phyloP scores from a whole-genome alignment of 2,329 filamentous ascomycete genomes.

The Fusarium goolgardi region DNA sequence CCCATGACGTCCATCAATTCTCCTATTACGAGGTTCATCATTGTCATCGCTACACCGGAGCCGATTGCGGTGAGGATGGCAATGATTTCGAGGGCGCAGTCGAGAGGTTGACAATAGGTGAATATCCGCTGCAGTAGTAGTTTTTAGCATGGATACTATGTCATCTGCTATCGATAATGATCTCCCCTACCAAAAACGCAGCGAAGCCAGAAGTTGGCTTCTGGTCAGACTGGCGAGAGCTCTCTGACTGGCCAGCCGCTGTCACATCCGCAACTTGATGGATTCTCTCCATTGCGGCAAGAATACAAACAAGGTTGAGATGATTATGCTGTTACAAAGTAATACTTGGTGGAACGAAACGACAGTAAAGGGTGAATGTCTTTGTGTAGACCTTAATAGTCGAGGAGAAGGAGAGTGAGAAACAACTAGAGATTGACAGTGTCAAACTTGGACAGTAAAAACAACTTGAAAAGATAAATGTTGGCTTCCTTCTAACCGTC shows the following conservation, averaged over 20 bases:
- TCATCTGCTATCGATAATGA: not conserved
- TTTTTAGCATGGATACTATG: not conserved
- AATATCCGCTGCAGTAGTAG: not conserved
- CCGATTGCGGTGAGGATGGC: not conserved
- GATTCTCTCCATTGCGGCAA: not conserved
- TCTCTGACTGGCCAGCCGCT: not conserved
- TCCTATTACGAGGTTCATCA: constrained; percentile 6
- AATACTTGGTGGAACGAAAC: too few species aligned
- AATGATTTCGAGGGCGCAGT: not conserved
- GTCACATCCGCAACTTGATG: not conserved
- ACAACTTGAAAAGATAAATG: too few species aligned
- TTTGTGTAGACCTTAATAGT: too few species aligned
- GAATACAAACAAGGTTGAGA: too few species aligned
- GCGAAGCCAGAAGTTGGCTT: not conserved
- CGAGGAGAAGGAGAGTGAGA: not conserved
- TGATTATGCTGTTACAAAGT: too few species aligned
- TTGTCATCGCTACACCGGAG: not conserved
- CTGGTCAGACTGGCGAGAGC: not conserved
- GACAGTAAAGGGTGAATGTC: too few species aligned
- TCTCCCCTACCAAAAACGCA: not conserved
- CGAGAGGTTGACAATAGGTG: not conserved
- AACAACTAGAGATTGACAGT: too few species aligned
- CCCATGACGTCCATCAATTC: constrained; percentile 1
- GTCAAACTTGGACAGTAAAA: too few species aligned
- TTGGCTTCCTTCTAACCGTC: too few species aligned